Evolutionary conservation across 768 basidiomycete species (phyloP), one percentile per base, ranked within the genome.

Genomic region (Podaxis sp.): DNA sequence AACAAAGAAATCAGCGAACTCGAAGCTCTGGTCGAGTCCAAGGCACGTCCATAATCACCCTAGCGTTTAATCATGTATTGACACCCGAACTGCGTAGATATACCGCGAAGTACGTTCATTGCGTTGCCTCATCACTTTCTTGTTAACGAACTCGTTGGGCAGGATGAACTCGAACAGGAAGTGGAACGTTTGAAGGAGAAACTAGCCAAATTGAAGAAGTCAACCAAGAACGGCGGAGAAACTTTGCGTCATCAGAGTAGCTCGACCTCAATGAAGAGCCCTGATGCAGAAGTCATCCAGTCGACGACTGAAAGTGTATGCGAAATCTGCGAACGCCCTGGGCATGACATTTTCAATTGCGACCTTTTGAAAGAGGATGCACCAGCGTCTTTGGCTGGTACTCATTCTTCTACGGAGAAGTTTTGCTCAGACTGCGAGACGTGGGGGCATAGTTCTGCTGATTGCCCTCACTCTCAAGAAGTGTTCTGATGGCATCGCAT

Each of bases 1-100:
- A 90, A 93, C 75, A 91, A 94, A 69, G 94, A 98, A 76, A 90
- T 98, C 55, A 86, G 88, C 58, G 95, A 98, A 71, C 82, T 98
- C 19, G 96, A 98, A 74, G 83, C 89, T 41, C 80, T 99, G 46
- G 88, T 98, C n/a, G 96, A 99, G 72, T 84, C 92, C 58, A 98
- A 97, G 85, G 93, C 93, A 64, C 60, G 74, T 25, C 47, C 13
- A 7, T 55, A 5, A 15, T 37, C n/a, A 7, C 15, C 27, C 19
- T 27, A 33, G 9, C 27, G 41, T 11, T 46, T 33, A 9, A 11
- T 13, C 29, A 40, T 38, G 6, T 55, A 51, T 41, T 61, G 29
- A 55, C 33, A 27, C 13, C 57, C 62, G 19, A 38, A 56, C 6
- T 36, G 25, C 1, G 12, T 64, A 93, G 91, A 94, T 95, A 65